These are phyloP conservation scores for Tulasnella sp. DNA, from an alignment of 768 basidiomycete genomes.

Conservation along the genomic window DNA sequence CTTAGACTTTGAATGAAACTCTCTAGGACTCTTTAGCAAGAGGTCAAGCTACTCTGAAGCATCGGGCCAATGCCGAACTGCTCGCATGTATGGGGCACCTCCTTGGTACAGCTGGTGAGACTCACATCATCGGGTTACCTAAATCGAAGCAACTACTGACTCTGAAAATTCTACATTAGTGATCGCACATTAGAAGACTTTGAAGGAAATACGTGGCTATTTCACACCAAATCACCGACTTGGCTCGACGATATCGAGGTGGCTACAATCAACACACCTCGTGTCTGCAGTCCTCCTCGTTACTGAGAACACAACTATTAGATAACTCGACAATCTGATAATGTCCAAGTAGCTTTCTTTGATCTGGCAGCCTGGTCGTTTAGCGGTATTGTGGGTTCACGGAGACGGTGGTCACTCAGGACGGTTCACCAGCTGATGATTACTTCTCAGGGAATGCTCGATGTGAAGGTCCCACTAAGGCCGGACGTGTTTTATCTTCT, in stretches of 20 bases:
- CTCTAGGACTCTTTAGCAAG: not conserved
- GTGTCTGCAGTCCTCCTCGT: not conserved
- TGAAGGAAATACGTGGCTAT: not conserved
- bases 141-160: not conserved
- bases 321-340: not conserved
- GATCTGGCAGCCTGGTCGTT: not conserved
- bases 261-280: not conserved
- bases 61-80: not conserved
- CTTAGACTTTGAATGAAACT: not conserved
- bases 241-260: not conserved
- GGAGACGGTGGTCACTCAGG: not conserved
- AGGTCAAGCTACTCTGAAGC: not conserved
- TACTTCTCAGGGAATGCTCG: not conserved
- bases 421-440: not conserved
- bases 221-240: not conserved
- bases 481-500: not conserved
- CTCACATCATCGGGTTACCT: not conserved
- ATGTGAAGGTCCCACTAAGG: not conserved
- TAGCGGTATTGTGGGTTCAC: not conserved
- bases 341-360: not conserved
- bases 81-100: not conserved
- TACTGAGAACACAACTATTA: not conserved
- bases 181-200: not conserved
- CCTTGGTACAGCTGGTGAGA: not conserved
- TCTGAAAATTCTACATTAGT: not conserved